Percentiles rank a stretch among this genome's conserved stretches.
Evolutionary conservation across 108 stramenopile genomes (phyloP).

Genomic region (Discostella pseudostelligera): DNA sequence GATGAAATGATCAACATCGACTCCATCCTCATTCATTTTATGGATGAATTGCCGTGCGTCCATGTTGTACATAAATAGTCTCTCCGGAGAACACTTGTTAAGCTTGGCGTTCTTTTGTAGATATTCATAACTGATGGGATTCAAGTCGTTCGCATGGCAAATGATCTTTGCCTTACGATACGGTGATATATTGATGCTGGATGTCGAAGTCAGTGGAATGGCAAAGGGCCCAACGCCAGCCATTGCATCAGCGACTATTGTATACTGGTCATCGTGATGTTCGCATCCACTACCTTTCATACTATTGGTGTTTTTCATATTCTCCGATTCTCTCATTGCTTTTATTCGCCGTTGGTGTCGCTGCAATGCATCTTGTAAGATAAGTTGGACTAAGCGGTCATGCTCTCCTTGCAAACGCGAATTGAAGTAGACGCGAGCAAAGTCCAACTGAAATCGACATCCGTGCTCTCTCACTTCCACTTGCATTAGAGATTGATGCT

Average conservation of each 20-base stretch:
- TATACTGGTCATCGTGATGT: neutral
- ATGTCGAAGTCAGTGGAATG: slow-evolving; percentile 77
- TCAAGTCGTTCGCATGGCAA: slow-evolving; percentile 84
- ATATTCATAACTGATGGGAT: slow-evolving; percentile 82
- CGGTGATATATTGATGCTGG: slow-evolving; percentile 8
- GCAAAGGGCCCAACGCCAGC: slow-evolving; percentile 98
- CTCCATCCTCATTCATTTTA: slow-evolving; percentile 53
- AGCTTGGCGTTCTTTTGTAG: slow-evolving; percentile 69
- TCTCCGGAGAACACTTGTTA: slow-evolving; percentile 75
- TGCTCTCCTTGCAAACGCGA: slow-evolving; percentile 90
- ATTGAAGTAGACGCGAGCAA: slow-evolving; percentile 97
- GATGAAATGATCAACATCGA: slow-evolving; percentile 78
- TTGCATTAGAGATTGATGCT: slow-evolving; percentile 37
- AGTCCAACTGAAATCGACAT: slow-evolving; percentile 88
- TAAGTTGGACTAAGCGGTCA: slow-evolving; percentile 74
- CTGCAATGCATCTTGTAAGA: slow-evolving; percentile 42
- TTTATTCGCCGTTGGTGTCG: neutral
- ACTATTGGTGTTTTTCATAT: neutral
- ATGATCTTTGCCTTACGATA: slow-evolving; percentile 22
- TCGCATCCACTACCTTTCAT: neutral
- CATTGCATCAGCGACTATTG: slow-evolving; percentile 90
- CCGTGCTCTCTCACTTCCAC: slow-evolving; percentile 89
- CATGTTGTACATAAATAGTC: slow-evolving; percentile 74
- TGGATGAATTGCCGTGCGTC: slow-evolving; percentile 89
- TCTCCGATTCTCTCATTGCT: neutral